Percentiles rank a stretch among this genome's conserved stretches.
These are phyloP conservation scores for Colletotrichum camelliae DNA, from an alignment of 2,329 filamentous ascomycete species.

Conservation along the genomic window DNA sequence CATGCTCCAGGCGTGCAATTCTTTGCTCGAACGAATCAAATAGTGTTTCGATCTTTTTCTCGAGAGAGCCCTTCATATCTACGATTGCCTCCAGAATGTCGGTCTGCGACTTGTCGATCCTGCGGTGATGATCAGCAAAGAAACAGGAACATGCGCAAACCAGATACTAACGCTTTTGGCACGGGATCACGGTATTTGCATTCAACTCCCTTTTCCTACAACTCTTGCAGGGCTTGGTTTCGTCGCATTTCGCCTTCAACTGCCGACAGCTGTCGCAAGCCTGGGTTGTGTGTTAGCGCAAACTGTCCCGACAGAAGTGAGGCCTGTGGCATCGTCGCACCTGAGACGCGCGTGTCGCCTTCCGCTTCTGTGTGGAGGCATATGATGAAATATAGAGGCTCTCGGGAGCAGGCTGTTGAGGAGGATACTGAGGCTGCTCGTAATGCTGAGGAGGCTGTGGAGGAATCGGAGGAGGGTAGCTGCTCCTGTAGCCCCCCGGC, in stretches of 20 bases:
- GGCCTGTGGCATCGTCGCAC: conserved; percentile 37
- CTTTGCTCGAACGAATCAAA: background rate
- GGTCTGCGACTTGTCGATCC: conserved; percentile 64
- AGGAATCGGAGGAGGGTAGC: conserved; percentile 43
- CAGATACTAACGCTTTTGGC: conserved; percentile 78
- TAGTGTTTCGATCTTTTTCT: conserved; percentile 5
- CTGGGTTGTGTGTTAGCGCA: conserved; percentile 45
- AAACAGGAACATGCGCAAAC: conserved; percentile 29
- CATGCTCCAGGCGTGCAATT: conserved; percentile 5
- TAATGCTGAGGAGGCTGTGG: conserved; percentile 35
- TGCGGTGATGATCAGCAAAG: conserved; percentile 35
- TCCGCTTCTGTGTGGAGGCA: conserved; percentile 58
- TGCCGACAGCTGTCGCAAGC: conserved; percentile 91
- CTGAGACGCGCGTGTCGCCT: conserved; percentile 70
- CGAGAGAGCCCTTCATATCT: conserved; percentile 25
- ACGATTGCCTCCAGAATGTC: conserved; percentile 65
- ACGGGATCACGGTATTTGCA: conserved; percentile 92
- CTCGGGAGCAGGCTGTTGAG: conserved; percentile 34
- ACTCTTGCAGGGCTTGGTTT: conserved; percentile 81
- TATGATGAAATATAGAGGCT: conserved; percentile 47
- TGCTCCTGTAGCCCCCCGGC: conserved; percentile 46
- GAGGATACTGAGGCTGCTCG: conserved; percentile 33
- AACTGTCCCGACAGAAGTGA: background rate
- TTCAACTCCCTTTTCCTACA: conserved; percentile 85
- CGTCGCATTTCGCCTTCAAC: conserved; percentile 91